phyloP scores from a whole-genome alignment of 2,329 filamentous ascomycete genomes.

The Pseudopithomyces maydicus region DNA sequence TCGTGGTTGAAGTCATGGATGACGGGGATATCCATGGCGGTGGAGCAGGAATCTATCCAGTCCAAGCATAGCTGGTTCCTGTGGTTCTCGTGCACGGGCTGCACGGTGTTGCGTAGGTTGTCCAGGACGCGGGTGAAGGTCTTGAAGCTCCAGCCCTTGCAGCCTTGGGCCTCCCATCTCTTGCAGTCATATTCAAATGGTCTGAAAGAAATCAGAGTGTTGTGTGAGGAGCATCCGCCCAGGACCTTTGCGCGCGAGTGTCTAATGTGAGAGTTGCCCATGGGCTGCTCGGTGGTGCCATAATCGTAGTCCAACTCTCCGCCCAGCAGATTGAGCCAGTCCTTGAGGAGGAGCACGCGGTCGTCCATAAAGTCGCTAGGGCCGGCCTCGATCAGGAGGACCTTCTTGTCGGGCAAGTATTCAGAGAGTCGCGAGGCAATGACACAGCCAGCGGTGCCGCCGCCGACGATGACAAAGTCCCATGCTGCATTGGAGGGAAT shows the following conservation, averaged over 20 bases:
- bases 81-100: conserved; percentile 83
- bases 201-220: conserved; percentile 90
- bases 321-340: conserved; percentile 84
- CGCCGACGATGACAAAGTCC: conserved; percentile 86
- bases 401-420: conserved; percentile 80
- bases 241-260: conserved; percentile 92
- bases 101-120: conserved; percentile 86
- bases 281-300: conserved; percentile 85
- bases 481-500: conserved; percentile 68
- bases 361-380: conserved; percentile 90
- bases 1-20: conserved; percentile 86
- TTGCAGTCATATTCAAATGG: conserved; percentile 88
- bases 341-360: conserved; percentile 81
- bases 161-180: conserved; percentile 81
- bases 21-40: conserved; percentile 78
- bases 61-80: conserved; percentile 90
- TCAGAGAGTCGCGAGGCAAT: conserved; percentile 79
- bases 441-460: conserved; percentile 85
- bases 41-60: conserved; percentile 82
- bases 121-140: conserved; percentile 81
- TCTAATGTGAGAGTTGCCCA: conserved; percentile 87
- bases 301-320: conserved; percentile 91
- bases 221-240: conserved; percentile 91
- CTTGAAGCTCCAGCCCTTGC: conserved; percentile 84
- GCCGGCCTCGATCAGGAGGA: conserved; percentile 85